Conservation (phyloP, 164 flowering plant species). For the Dillenia turbinata region DNA sequence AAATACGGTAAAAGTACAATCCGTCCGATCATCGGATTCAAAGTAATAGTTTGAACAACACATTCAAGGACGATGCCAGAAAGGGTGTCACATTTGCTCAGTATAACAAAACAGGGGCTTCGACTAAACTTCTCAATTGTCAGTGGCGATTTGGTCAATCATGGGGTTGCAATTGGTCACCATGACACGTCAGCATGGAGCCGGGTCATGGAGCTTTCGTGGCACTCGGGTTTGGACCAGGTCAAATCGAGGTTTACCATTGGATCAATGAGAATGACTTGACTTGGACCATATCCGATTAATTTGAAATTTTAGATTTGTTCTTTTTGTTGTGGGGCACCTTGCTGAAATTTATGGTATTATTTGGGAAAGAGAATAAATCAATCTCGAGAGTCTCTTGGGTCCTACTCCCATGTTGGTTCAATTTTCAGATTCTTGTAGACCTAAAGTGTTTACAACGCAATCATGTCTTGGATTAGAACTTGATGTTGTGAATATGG, state of each 20-base stretch:
- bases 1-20: constrained; percentile 57
- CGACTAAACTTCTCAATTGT: neutral
- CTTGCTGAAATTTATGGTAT: no score
- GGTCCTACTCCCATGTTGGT: no score
- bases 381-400: no score
- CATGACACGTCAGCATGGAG: constrained; percentile 85
- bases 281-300: constrained; percentile 49
- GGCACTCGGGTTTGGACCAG: constrained; percentile 71
- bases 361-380: no score
- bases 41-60: constrained; percentile 41
- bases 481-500: no score
- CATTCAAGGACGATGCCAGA: constrained; percentile 47
- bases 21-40: constrained; percentile 39
- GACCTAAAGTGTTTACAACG: no score
- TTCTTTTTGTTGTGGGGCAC: no score
- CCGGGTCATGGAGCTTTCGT: constrained; percentile 67
- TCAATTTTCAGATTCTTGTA: no score
- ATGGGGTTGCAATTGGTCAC: constrained; percentile 84
- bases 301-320: neutral
- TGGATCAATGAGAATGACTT: constrained; percentile 66
- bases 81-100: constrained; percentile 34
- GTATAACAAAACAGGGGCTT: constrained; percentile 28
- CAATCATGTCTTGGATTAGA: no score
- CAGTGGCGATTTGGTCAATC: constrained; percentile 34
- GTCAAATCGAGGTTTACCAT: constrained; percentile 67